Percentiles rank a stretch among this genome's conserved stretches.
These are phyloP conservation scores for Nannochloropsis gaditana DNA, from an alignment of 108 stramenopile species.

Conservation along the genomic window DNA sequence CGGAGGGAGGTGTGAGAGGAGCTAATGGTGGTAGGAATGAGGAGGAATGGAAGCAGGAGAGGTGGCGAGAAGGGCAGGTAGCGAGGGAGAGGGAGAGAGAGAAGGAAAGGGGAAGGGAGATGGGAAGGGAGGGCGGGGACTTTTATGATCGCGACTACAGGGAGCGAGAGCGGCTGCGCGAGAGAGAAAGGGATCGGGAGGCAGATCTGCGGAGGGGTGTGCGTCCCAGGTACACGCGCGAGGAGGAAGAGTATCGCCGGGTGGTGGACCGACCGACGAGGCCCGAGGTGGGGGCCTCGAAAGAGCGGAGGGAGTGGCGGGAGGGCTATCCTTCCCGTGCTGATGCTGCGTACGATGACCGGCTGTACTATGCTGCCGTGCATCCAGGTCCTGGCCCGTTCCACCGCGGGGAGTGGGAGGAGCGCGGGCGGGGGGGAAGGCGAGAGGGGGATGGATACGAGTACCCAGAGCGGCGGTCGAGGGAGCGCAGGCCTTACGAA, in stretches of 20 bases:
- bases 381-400: not conserved
- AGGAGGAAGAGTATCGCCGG: not conserved
- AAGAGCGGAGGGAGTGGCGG: not conserved
- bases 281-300: not conserved
- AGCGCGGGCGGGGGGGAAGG: not conserved
- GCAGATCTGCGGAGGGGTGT: not conserved
- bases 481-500: not conserved
- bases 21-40: not conserved
- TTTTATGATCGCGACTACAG: not conserved
- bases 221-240: not conserved
- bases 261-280: not conserved
- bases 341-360: not conserved
- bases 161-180: not conserved
- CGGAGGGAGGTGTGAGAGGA: not conserved
- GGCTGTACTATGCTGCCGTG: not conserved
- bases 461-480: not conserved
- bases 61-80: not conserved
- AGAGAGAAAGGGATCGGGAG: not conserved
- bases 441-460: not conserved
- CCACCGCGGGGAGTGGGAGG: not conserved
- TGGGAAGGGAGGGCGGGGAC: not conserved
- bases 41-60: not conserved
- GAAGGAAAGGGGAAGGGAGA: not conserved
- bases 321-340: not conserved
- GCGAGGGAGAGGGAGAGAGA: not conserved